Evolutionary conservation across 306 rosid species (phyloP).

Genomic region (Boehmeria nivea): DNA sequence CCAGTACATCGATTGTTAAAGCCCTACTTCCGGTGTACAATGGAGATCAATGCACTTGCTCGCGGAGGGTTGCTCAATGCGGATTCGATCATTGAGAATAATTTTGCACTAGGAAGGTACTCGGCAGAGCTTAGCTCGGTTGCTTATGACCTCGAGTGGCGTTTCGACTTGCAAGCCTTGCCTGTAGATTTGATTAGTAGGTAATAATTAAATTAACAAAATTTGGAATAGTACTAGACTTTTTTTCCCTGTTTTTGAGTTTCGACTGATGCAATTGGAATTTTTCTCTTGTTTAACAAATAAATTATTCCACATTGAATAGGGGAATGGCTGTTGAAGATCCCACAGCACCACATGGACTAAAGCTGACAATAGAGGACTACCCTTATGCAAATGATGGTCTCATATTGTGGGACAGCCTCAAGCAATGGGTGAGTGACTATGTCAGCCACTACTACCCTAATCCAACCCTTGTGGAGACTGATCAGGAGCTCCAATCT

Average conservation of each 20-base stretch:
- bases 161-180: constrained; percentile 51
- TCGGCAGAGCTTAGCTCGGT: constrained; percentile 49
- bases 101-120: constrained; percentile 42
- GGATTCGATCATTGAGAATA: constrained; percentile 42
- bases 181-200: constrained; percentile 66
- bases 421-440: constrained; percentile 57
- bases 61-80: constrained; percentile 49
- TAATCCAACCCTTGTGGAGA: constrained; percentile 26
- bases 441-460: constrained; percentile 54
- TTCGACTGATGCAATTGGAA: no score
- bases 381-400: constrained; percentile 80
- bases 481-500: constrained; percentile 63
- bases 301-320: no score
- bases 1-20: constrained; percentile 64
- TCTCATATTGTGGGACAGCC: constrained; percentile 49
- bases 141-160: constrained; percentile 60
- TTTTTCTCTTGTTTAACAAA: no score
- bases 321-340: constrained; percentile 67
- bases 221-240: neutral
- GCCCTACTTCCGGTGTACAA: constrained; percentile 83
- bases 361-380: constrained; percentile 49
- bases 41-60: constrained; percentile 87
- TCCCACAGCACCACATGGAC: constrained; percentile 53
- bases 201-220: no score
- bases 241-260: no score